Evolutionary conservation across 805 yeast species (phyloP), one percentile per base, ranked within the genome.

Genomic region (Cyberlindnera euphorbiiphila): DNA sequence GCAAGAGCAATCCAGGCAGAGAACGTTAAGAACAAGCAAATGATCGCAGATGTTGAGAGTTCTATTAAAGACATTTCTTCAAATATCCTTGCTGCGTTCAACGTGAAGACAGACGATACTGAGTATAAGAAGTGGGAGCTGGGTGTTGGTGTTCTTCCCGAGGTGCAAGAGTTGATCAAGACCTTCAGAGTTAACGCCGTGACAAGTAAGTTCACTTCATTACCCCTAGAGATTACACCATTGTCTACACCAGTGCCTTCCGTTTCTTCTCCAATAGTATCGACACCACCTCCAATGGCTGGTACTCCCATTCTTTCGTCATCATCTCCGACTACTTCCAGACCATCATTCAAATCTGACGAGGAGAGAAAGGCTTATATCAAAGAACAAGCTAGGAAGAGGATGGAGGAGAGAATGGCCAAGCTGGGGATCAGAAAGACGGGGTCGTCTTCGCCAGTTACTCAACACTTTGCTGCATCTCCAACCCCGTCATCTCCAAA

Each of bases 331-430:
- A 4, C 26, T 14, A 19, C 24, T 8, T 21, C 32, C 13, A 28
- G 22, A 20, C 32, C 33, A 18, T 6, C 32, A 9, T 26, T 15
- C 25, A 22, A 15, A 18, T 65, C 75, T 9, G 69, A 81, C 1
- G 84, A 77, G 40, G 91, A 84, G 36, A 69, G 93, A 47, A 74
- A 88, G 12, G 83, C 84, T 9, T 74, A 76, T 51, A 79, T 86
- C 35, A 85, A 83, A 59, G 91, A 87, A 16, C 93, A 85, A 51
- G 86, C 86, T 1, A 73, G 74, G 45, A 77, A 78, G 51, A 74
- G 81, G 57, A 86, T 88, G 95, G 78, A 78, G 41, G 95, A 85
- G 53, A 69, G 88, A 50, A 68, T 87, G 39, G 52, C 56, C 16
- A 49, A 47, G 25, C 47, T 87, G 36, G 95, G 95, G 1, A 73